Evolutionary conservation across 306 rosid species (phyloP), one percentile per base, ranked within the genome.

Genomic region (Gillenia trifoliata): DNA sequence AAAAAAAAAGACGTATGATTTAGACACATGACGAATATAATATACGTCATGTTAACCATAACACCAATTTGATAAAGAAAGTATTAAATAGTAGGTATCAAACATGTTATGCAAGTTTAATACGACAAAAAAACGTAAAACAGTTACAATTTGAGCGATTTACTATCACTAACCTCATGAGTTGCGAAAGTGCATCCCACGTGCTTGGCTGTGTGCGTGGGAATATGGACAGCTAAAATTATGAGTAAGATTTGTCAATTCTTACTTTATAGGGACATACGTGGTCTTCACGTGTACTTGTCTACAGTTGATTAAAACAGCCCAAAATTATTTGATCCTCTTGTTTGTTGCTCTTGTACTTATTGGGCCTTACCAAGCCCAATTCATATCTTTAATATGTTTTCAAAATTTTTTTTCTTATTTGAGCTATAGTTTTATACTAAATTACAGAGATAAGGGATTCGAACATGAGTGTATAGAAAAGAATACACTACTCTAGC

Each of bases 271-370:
- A 1, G 43, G 4, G 43, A 57, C 36, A 55, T 25, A 40, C 63
- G 84, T 79, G 84, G 82, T 2, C 23, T 83, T 79, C 90, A 83
- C 84, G 90, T 83, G 86, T 73, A 25, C 66, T 64, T 62, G 56
- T 20, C 22, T 1, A 50, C 0, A 1, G 8, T 17, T 49, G n/a
- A 15, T 47, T 7, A 17, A 5, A 19, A 19, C 25, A 52, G 71
- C 75, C 85, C 78, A 70, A 56, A 33, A 1, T n/a, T 69, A 5
- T 16, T 64, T 30, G 33, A 26, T 47, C 22, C 20, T 5, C 11
- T 40, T 4, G 34, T 70, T 23, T 20, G 25, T 52, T 20, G 23
- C 23, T 52, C 11, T 20, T 17, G 10, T 20, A 17, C 23, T 52
- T 52, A 52, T 6, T 52, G 59, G 59, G 25, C 57, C 50, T 45